Evolutionary conservation across 352 stramenopile genomes (phyloP), one percentile per base, ranked within the genome.

Genomic region (Aphanomyces cochlioides): DNA sequence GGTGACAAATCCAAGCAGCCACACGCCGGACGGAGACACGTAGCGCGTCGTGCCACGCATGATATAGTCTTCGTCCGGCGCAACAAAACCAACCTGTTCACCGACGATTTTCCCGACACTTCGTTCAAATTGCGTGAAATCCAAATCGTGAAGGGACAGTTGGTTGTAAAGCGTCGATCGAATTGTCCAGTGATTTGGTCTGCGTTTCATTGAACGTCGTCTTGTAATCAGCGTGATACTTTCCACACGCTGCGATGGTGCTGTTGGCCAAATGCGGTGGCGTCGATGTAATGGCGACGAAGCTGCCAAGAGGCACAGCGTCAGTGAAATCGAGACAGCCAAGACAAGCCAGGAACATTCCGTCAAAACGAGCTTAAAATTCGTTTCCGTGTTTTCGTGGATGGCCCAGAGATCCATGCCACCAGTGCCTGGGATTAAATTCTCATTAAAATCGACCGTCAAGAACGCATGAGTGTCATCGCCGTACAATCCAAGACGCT

Each of bases 401-500:
- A 19, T 54, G n/a, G 57, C 19, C 57, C 57, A 66, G 10, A 66
- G 17, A 21, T 66, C 57, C 57, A 66, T 66, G 5, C 28, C 57
- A 12, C 40, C 57, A 36, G 10, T 19, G 10, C 40, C 15, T n/a
- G 37, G 37, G 7, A 50, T n/a, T 19, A 66, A 38, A 38, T 66
- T 66, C 7, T 47, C 57, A 34, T 54, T 19, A 38, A 47, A 70
- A 43, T 70, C 61, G 36, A 19, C 10, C 15, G 59, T 43, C 15
- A 64, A 21, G 34, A 19, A 70, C 12, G 17, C 6, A 6, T 28
- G 19, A 7, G 47, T 39, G 1, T 6, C 34, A 3, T 34, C 57
- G 15, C 36, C 13, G 5, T 12, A 17, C 4, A 66, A n/a, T 12
- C 57, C 57, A 15, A 38, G 17, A 3, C 7, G 13, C 19, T 17